These are phyloP conservation scores for Leccinum longicurvipes DNA, from an alignment of 768 basidiomycete genomes.

Conservation along the genomic window DNA sequence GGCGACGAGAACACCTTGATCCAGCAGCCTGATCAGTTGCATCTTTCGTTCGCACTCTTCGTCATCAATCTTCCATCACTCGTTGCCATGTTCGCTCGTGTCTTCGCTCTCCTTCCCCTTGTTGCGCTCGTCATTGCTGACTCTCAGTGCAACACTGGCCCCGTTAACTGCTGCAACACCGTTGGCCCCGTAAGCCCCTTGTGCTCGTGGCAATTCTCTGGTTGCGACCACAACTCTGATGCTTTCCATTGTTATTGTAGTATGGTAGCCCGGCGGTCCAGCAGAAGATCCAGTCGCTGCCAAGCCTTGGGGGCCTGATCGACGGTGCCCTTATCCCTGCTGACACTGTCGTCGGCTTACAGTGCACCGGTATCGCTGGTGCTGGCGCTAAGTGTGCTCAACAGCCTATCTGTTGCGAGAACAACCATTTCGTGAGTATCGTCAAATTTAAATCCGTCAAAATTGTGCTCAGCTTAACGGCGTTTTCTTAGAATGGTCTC, in stretches of 20 bases:
- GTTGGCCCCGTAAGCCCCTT: background rate
- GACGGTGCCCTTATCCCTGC: background rate
- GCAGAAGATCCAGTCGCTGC: background rate
- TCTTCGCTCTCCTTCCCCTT: slow-evolving; percentile 13
- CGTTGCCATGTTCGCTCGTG: slow-evolving; percentile 15
- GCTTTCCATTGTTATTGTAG: too few relatives aligned
- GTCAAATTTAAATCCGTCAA: too few relatives aligned
- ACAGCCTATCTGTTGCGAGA: background rate
- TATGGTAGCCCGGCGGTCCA: background rate
- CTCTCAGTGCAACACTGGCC: slow-evolving; percentile 6
- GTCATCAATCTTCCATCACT: background rate
- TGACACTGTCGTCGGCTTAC: background rate
- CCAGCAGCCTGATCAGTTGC: background rate
- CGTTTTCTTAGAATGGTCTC: too few relatives aligned
- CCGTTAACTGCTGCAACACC: slow-evolving; percentile 8
- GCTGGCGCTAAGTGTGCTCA: background rate
- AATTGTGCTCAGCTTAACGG: too few relatives aligned
- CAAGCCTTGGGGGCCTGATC: background rate
- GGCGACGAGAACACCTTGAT: background rate
- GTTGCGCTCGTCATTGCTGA: too few relatives aligned
- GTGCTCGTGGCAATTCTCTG: too few relatives aligned
- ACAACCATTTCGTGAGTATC: background rate
- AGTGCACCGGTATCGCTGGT: background rate
- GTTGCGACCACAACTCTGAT: too few relatives aligned
- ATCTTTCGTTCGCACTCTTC: background rate